Percentiles rank a stretch among this genome's conserved stretches.
phyloP scores from a whole-genome alignment of 202 grass and related monocot species.

The Cymbopogon flexuosus region DNA sequence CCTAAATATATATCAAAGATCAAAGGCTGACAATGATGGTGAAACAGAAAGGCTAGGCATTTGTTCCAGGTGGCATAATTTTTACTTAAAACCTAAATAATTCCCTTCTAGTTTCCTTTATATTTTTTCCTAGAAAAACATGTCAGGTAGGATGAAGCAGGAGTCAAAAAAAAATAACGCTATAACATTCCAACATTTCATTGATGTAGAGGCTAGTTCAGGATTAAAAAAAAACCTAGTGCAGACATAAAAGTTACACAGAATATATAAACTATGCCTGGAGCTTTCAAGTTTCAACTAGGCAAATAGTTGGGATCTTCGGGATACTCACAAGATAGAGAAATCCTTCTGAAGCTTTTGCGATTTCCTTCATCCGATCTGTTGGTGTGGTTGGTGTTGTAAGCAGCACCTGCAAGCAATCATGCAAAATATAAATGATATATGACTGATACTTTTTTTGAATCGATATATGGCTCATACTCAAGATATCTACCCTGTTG shows the following conservation, averaged over 20 bases:
- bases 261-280: background rate
- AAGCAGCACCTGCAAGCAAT: constrained; percentile 31
- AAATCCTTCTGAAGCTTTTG: constrained; percentile 54
- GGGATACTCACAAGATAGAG: constrained; percentile 46
- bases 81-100: background rate
- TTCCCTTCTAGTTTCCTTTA: background rate
- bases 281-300: background rate
- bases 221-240: background rate
- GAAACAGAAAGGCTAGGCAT: background rate
- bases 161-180: background rate
- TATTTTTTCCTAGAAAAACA: background rate
- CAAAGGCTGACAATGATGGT: background rate
- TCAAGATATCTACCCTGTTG: constrained; percentile 5
- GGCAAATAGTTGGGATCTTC: background rate
- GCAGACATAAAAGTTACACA: background rate
- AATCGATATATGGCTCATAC: background rate
- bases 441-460: background rate
- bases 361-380: constrained; percentile 37
- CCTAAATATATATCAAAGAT: constrained; percentile 2
- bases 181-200: background rate
- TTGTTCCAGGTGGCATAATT: constrained; percentile 1
- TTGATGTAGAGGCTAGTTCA: background rate
- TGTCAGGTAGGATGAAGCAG: background rate
- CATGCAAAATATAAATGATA: background rate
- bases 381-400: constrained; percentile 41